Percentiles rank a stretch among this genome's conserved stretches.
phyloP scores from a whole-genome alignment of 129 eudicot species.

The Escallonia herrerae region DNA sequence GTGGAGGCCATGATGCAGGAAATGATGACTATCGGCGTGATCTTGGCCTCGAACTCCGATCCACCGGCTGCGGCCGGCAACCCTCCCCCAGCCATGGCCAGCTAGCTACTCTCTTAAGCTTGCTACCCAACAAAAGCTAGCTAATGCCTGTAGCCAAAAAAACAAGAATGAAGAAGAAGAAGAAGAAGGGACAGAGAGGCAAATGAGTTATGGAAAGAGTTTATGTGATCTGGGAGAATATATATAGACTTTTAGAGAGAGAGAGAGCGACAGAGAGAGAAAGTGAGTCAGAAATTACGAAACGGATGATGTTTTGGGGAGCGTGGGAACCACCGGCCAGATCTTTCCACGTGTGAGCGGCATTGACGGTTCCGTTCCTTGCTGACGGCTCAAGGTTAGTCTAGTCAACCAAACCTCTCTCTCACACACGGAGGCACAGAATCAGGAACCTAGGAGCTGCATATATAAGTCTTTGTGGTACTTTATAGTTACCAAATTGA shows the following conservation, averaged over 20 bases:
- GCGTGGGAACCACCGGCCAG: background rate
- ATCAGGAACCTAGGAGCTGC: too few relatives aligned
- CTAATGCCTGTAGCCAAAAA: too few relatives aligned
- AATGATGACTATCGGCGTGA: constrained; percentile 87
- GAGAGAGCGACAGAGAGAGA: background rate
- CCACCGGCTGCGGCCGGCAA: constrained; percentile 52
- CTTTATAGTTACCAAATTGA: background rate
- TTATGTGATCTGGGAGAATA: background rate
- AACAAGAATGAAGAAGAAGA: too few relatives aligned
- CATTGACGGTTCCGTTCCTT: background rate
- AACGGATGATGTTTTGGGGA: background rate
- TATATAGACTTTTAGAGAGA: background rate
- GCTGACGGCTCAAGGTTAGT: background rate
- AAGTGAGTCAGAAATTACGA: background rate
- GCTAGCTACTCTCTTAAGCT: too few relatives aligned
- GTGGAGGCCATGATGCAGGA: constrained; percentile 99
- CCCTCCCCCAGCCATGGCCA: constrained; percentile 78
- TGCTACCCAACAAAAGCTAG: too few relatives aligned
- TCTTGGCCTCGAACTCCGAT: constrained; percentile 79
- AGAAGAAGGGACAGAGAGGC: too few relatives aligned
- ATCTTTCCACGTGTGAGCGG: too few relatives aligned
- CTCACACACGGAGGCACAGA: too few relatives aligned
- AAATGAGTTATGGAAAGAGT: background rate
- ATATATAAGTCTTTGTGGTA: background rate
- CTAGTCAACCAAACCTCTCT: too few relatives aligned